phyloP scores from a whole-genome alignment of 495 filamentous ascomycete genomes.

The Parathielavia hyrcaniae region DNA sequence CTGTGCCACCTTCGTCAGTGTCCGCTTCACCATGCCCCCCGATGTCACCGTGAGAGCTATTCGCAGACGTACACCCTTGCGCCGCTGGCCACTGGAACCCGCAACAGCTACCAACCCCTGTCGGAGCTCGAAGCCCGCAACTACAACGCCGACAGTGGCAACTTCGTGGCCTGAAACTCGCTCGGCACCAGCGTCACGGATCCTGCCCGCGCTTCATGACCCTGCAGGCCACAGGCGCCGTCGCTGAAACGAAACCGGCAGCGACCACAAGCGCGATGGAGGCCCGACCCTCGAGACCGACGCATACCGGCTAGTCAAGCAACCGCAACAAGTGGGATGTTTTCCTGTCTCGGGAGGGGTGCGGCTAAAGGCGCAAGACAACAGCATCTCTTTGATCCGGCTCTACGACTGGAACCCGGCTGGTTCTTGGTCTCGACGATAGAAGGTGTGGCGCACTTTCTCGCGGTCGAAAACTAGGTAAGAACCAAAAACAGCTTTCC shows the following conservation, averaged over 20 bases:
- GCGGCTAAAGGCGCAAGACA: not conserved
- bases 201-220: slow-evolving; percentile 10
- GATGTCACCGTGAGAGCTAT: slow-evolving; percentile 1
- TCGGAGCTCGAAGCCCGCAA: not conserved
- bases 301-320: no score
- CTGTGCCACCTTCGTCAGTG: not conserved
- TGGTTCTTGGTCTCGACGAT: no score
- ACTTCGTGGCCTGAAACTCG: slow-evolving; percentile 12
- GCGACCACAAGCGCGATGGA: no score
- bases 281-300: slow-evolving; percentile 8
- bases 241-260: no score
- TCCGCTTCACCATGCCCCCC: slow-evolving; percentile 11
- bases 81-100: slow-evolving; percentile 20
- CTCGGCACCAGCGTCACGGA: not conserved
- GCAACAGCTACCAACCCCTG: slow-evolving; percentile 1
- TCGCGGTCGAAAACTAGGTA: no score
- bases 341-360: no score
- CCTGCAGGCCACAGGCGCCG: not conserved
- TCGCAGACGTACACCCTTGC: slow-evolving; percentile 1
- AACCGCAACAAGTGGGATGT: no score
- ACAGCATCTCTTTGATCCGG: not conserved
- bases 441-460: no score
- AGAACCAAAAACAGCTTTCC: no score
- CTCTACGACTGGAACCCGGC: slow-evolving; percentile 5
- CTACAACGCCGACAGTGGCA: slow-evolving; percentile 12